These are phyloP conservation scores for Apiosordaria backusii DNA, from an alignment of 495 filamentous ascomycete species.

Conservation along the genomic window DNA sequence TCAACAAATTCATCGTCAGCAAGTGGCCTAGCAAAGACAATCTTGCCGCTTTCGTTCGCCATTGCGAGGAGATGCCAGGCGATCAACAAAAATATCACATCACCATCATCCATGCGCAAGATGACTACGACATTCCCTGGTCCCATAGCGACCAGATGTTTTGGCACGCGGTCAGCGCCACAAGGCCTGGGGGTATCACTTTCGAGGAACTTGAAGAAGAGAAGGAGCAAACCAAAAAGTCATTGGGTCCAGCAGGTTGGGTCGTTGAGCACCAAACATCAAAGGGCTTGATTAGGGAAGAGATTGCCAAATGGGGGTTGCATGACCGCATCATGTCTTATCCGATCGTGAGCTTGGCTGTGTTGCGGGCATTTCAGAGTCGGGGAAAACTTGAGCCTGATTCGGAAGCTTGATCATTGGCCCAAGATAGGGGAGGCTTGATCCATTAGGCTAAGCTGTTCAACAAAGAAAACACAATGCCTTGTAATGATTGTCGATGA, in stretches of 20 bases:
- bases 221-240: conserved; percentile 8
- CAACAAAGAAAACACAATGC: no score
- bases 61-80: conserved; percentile 34
- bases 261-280: conserved; percentile 9
- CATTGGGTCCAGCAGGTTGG: conserved; percentile 9
- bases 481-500: no score
- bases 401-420: no score
- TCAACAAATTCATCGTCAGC: conserved; percentile 43
- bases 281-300: conserved; percentile 31
- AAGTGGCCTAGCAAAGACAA: conserved; percentile 50
- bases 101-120: conserved; percentile 64
- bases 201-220: conserved; percentile 19
- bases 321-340: conserved; percentile 56
- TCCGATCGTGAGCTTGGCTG: conserved; percentile 55
- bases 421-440: no score
- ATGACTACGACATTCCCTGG: conserved; percentile 74
- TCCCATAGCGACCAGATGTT: conserved; percentile 54
- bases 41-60: conserved; percentile 41
- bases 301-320: conserved; percentile 21
- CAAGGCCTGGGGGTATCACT: conserved; percentile 21
- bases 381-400: not conserved
- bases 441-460: no score
- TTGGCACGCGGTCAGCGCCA: conserved; percentile 50
- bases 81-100: conserved; percentile 48
- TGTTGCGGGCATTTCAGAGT: conserved; percentile 55